phyloP scores from a whole-genome alignment of 106 monocot species.

The Dendrobium nobile region DNA sequence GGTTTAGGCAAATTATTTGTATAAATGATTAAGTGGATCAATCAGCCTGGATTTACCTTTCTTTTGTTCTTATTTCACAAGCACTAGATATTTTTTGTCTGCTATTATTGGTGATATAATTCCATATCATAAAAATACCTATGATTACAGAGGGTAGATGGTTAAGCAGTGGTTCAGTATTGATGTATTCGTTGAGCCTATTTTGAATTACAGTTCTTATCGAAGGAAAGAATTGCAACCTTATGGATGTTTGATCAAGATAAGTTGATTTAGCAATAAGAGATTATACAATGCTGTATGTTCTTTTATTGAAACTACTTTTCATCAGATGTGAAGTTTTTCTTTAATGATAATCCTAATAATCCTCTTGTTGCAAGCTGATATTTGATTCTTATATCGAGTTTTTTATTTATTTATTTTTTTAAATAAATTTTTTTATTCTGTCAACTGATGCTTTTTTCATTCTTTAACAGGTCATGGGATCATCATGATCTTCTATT shows the following conservation, averaged over 20 bases:
- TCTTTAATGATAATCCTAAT: background rate
- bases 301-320: background rate
- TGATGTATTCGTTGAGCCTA: background rate
- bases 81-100: background rate
- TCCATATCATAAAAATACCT: background rate
- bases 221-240: background rate
- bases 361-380: background rate
- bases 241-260: background rate
- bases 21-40: too few species aligned
- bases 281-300: background rate
- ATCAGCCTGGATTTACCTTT: background rate
- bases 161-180: background rate
- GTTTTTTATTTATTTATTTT: background rate
- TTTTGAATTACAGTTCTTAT: background rate
- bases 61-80: too few species aligned
- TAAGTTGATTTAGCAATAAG: background rate
- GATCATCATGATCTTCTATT: slow-evolving; percentile 92
- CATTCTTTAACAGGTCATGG: slow-evolving; percentile 67
- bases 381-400: background rate
- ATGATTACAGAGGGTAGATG: background rate
- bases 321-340: background rate
- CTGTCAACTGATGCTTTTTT: background rate
- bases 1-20: too few species aligned
- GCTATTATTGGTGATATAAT: background rate
- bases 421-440: background rate